Percentiles rank a stretch among this genome's conserved stretches.
Conservation (phyloP, 306 rosid genomes). For the Pyrus bretschneideri region DNA sequence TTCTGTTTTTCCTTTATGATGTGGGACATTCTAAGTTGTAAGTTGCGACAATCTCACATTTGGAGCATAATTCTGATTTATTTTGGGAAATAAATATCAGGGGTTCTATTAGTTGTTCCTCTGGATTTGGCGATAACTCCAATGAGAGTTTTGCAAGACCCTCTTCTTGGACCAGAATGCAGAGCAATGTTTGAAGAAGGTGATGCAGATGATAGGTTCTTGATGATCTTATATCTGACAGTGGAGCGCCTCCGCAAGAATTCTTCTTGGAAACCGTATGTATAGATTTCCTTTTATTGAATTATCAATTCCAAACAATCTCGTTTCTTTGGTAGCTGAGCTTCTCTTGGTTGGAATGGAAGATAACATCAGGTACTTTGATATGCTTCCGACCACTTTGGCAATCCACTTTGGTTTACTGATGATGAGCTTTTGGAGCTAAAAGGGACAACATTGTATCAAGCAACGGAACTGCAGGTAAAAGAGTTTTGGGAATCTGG, state of each 20-base stretch:
- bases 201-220: slow-evolving; percentile 86
- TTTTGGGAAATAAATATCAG: slow-evolving; percentile 29
- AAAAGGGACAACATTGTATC: slow-evolving; percentile 73
- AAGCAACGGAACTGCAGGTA: slow-evolving; percentile 90
- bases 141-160: slow-evolving; percentile 97
- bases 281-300: slow-evolving; percentile 21
- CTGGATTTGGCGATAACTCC: slow-evolving; percentile 90
- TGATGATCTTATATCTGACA: slow-evolving; percentile 66
- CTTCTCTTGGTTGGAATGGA: slow-evolving; percentile 27
- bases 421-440: slow-evolving; percentile 69
- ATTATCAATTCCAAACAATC: background rate
- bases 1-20: background rate
- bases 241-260: slow-evolving; percentile 74
- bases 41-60: background rate
- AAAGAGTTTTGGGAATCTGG: background rate
- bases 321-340: slow-evolving; percentile 13
- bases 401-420: slow-evolving; percentile 86
- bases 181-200: slow-evolving; percentile 87
- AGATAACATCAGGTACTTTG: slow-evolving; percentile 66
- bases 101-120: slow-evolving; percentile 75
- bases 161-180: slow-evolving; percentile 79
- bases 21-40: background rate
- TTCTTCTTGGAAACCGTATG: slow-evolving; percentile 97
- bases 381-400: slow-evolving; percentile 76
- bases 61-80: slow-evolving; percentile 1